Base-by-base conservation (phyloP, 2,329 filamentous ascomycete species). In the Colletotrichum sp. region DNA sequence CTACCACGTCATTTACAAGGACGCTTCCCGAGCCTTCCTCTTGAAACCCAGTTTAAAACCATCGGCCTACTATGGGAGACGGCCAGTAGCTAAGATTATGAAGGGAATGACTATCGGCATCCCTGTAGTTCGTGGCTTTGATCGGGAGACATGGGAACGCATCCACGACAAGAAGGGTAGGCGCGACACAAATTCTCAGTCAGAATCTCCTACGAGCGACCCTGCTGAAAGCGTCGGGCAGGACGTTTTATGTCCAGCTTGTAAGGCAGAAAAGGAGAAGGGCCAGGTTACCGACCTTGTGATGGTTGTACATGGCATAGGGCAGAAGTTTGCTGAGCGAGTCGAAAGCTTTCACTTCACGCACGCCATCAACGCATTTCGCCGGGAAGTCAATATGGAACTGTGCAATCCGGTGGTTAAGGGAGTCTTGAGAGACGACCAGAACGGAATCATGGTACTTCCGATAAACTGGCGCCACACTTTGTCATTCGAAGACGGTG, bases 311-410 rank as follows among this genome's bases (percentile, higher is more conserved):
- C 97, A 99, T 81, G 97, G 97, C 3, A 99, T 99, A 78, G 97
- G 97, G 0, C 97, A 99, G 83, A 99, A 99, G 83, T 90, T 99
- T 66, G 98, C 96, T 0, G 96, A 99, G 83, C 90, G 96, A 15
- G 95, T 99, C 76, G 96, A 99, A 84, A 98, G 95, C 80, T 99
- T 96, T 80, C 95, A 99, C 83, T 99, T 99, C 81, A 99, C 97
- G 0, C 96, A 99, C 83, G 95, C 96, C 7, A 96, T 99, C 82
- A 99, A 98, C 81, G 92, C 93, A 0, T 97, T 99, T 79, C 92
- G 97, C 15, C 91, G 96, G 75, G 93, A 95, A 24, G 91, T 99
- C 72, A 98, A 98, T 79, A 88, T 96, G 66, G 96, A 99, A 82
- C 89, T 98, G 52, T 91, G 92, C 34, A 95, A 90, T 39, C 92